A percentile compares a stretch with the other conserved stretches of the same genome.
These are phyloP conservation scores for Sugiyamaella mastotermitis DNA, from an alignment of 805 yeast species.

Conservation along the genomic window DNA sequence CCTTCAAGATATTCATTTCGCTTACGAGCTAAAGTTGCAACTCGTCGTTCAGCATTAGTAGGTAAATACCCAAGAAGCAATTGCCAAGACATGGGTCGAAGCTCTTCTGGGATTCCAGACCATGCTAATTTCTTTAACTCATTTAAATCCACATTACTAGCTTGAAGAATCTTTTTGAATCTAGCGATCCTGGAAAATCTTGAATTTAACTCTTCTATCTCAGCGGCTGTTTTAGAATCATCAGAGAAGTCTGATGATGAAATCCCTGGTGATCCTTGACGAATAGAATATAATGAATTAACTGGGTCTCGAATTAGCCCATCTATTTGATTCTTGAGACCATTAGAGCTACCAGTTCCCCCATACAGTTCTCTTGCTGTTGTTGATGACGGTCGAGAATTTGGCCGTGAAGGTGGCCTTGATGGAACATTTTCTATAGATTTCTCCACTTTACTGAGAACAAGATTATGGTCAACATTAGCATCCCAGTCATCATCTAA, in stretches of 20 bases:
- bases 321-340: slow-evolving; percentile 21
- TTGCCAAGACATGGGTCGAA: slow-evolving; percentile 87
- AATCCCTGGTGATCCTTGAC: slow-evolving; percentile 10
- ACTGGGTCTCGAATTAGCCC: slow-evolving; percentile 24
- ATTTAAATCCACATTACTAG: slow-evolving; percentile 52
- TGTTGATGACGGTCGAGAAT: slow-evolving; percentile 3
- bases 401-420: slow-evolving; percentile 14
- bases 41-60: slow-evolving; percentile 71
- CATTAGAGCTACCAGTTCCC: background rate
- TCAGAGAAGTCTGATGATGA: slow-evolving; percentile 7
- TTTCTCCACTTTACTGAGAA: slow-evolving; percentile 14
- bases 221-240: slow-evolving; percentile 35
- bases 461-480: slow-evolving; percentile 40
- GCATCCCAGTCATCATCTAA: slow-evolving; percentile 94
- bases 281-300: slow-evolving; percentile 25
- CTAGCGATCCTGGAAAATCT: slow-evolving; percentile 55
- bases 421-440: slow-evolving; percentile 21
- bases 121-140: slow-evolving; percentile 78
- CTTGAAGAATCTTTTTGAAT: slow-evolving; percentile 57
- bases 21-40: slow-evolving; percentile 63
- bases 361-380: slow-evolving; percentile 10
- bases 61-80: slow-evolving; percentile 85
- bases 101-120: slow-evolving; percentile 85
- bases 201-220: slow-evolving; percentile 52
- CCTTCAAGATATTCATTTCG: slow-evolving; percentile 83